Evolutionary conservation across 1,284 basidiomycete genomes (phyloP), one percentile per base, ranked within the genome.

Genomic region (Bondarzewia mesenterica): DNA sequence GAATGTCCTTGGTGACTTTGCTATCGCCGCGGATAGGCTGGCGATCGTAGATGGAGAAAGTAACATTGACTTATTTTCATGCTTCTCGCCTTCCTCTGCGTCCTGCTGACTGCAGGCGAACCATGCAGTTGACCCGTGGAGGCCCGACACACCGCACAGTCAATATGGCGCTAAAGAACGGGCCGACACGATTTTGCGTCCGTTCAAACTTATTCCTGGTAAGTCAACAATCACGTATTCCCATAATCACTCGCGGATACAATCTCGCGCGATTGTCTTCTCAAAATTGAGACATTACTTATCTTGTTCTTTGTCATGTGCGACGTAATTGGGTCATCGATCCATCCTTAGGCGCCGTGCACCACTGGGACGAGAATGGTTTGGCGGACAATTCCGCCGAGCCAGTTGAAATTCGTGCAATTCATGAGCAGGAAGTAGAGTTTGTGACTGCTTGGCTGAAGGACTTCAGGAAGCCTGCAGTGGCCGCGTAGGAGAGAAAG

Each of bases 331-430:
- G 16, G 39, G 5, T 18, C 16, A 12, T 26, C n/a, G 15, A 48
- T 37, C 41, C 36, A 29, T 4, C 35, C 16, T 36, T 53, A 89
- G 86, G 80, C 50, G 91, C 77, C 16, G 89, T 94, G 2, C 93
- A 96, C 62, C 93, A 95, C 60, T 95, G 84, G 59, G 93, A 95
- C 58, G 89, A 93, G 68, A 86, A 88, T 59, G 92, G 93, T 1
- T 71, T 90, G n/a, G 59, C 59, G 8, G 70, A 90, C 53, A 69
- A 79, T 29, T 58, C 64, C 0, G 68, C 77, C 23, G 93, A 96
- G 60, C 94, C 94, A 1, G 59, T 67, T 7, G 76, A 90, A 55
- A 95, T 98, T 56, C 73, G 75, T 51, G 75, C 80, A 57, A 86
- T 97, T 42, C 94, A 98, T 57, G 65, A 67, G 37, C 82, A 93